phyloP scores from a whole-genome alignment of 495 filamentous ascomycete species.

The Aspergillus sclerotiicarbonarius region DNA sequence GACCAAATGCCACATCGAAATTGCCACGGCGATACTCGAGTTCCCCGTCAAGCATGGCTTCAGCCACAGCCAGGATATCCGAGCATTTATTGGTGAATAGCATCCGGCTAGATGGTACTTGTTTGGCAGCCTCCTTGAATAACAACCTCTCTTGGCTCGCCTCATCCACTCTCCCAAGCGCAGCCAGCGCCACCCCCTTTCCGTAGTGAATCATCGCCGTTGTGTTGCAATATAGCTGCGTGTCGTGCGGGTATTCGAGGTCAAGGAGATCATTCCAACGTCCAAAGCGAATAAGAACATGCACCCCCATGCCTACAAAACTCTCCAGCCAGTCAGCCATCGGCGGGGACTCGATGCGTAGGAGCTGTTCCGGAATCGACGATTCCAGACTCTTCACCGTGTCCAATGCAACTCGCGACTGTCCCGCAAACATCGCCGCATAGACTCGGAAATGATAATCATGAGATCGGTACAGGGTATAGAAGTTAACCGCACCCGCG shows the following conservation, averaged over 20 bases:
- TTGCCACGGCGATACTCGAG: slow-evolving; percentile 62
- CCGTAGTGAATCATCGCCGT: slow-evolving; percentile 65
- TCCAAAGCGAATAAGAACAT: slow-evolving; percentile 66
- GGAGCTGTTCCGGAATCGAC: slow-evolving; percentile 56
- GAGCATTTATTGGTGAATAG: slow-evolving; percentile 63
- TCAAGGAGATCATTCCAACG: slow-evolving; percentile 57
- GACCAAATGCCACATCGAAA: slow-evolving; percentile 51
- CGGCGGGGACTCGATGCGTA: slow-evolving; percentile 60
- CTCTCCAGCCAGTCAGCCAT: slow-evolving; percentile 73
- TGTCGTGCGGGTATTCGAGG: slow-evolving; percentile 49
- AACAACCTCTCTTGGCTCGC: slow-evolving; percentile 44
- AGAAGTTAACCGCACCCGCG: slow-evolving; percentile 58
- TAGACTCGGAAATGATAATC: slow-evolving; percentile 68
- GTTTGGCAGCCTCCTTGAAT: slow-evolving; percentile 45
- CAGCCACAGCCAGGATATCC: slow-evolving; percentile 58
- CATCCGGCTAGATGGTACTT: slow-evolving; percentile 52
- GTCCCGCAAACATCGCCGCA: slow-evolving; percentile 67
- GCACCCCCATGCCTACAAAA: slow-evolving; percentile 60
- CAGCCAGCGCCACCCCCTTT: slow-evolving; percentile 61
- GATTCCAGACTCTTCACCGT: slow-evolving; percentile 50
- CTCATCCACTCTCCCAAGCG: slow-evolving; percentile 42
- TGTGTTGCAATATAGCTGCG: slow-evolving; percentile 57
- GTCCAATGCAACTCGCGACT: slow-evolving; percentile 54
- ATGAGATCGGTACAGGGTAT: slow-evolving; percentile 65
- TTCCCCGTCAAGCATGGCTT: slow-evolving; percentile 67